Percentiles rank a stretch among this genome's conserved stretches.
Conservation (phyloP, 116 monocot genomes). For the Zostera marina region DNA sequence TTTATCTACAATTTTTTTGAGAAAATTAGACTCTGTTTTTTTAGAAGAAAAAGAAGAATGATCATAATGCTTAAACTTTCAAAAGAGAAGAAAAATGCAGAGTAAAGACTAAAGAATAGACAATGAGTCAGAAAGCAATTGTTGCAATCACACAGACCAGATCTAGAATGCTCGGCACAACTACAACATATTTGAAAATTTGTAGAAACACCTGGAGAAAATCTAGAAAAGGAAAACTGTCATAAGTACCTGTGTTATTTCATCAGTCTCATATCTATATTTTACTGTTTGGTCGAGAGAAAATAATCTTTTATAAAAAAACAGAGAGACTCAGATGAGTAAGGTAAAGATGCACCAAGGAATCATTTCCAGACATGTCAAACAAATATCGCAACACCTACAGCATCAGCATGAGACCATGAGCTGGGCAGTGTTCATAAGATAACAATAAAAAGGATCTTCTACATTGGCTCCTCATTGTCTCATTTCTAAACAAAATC, state of each 20-base stretch:
- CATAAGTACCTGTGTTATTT: slow-evolving; percentile 7
- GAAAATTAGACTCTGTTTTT: too few relatives aligned
- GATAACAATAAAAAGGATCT: background rate
- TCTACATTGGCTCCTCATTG: background rate
- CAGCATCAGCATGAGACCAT: too few relatives aligned
- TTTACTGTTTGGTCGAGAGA: too few relatives aligned
- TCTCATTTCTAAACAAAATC: background rate
- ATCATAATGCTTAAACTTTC: too few relatives aligned
- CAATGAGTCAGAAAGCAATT: slow-evolving; percentile 4
- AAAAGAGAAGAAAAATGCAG: too few relatives aligned
- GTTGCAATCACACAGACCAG: slow-evolving; percentile 4
- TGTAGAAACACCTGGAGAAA: background rate
- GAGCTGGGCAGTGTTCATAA: background rate
- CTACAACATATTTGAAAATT: background rate
- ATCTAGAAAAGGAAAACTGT: background rate
- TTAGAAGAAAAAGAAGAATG: too few relatives aligned
- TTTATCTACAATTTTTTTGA: too few relatives aligned
- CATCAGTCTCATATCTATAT: slow-evolving; percentile 1
- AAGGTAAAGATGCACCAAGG: background rate
- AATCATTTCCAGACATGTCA: background rate
- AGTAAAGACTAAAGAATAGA: background rate
- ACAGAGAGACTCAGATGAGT: slow-evolving; percentile 6
- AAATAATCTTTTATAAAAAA: background rate
- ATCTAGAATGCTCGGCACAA: slow-evolving; percentile 8
- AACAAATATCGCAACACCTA: background rate